A percentile compares a stretch with the other conserved stretches of the same genome.
These are phyloP conservation scores for Begonia loranthoides DNA, from an alignment of 306 rosid genomes.

Conservation along the genomic window DNA sequence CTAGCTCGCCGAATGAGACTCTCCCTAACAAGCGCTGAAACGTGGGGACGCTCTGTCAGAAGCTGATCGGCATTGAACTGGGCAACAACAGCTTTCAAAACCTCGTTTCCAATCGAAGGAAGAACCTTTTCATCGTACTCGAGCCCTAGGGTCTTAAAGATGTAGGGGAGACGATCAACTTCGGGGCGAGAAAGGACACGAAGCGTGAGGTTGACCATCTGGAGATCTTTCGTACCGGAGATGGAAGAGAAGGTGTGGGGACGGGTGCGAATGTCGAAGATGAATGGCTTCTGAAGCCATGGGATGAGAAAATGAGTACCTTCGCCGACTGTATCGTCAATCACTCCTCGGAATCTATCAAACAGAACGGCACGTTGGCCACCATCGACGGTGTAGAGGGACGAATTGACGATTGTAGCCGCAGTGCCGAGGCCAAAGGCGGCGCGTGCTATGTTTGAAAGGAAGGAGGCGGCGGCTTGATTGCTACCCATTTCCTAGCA, in stretches of 20 bases:
- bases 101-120: slow-evolving; percentile 87
- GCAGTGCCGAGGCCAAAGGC: slow-evolving; percentile 71
- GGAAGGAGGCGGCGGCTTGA: slow-evolving; percentile 63
- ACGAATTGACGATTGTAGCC: slow-evolving; percentile 32
- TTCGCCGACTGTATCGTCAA: slow-evolving; percentile 41
- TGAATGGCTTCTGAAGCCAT: slow-evolving; percentile 91
- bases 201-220: slow-evolving; percentile 78
- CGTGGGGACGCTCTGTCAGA: slow-evolving; percentile 71
- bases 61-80: slow-evolving; percentile 95
- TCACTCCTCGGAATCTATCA: slow-evolving; percentile 81
- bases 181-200: slow-evolving; percentile 84
- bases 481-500: slow-evolving; percentile 39
- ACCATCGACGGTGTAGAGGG: slow-evolving; percentile 91
- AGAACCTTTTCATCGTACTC: slow-evolving; percentile 96
- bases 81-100: slow-evolving; percentile 73
- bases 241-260: slow-evolving; percentile 82
- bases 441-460: slow-evolving; percentile 43
- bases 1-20: slow-evolving; percentile 53
- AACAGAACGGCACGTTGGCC: slow-evolving; percentile 92
- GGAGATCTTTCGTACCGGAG: slow-evolving; percentile 90
- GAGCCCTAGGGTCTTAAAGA: slow-evolving; percentile 75
- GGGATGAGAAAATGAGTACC: slow-evolving; percentile 88
- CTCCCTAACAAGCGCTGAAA: slow-evolving; percentile 78
- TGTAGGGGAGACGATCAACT: slow-evolving; percentile 43
- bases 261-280: slow-evolving; percentile 79